Conservation (phyloP, 1,284 basidiomycete species). For the Sparassis latifolia region DNA sequence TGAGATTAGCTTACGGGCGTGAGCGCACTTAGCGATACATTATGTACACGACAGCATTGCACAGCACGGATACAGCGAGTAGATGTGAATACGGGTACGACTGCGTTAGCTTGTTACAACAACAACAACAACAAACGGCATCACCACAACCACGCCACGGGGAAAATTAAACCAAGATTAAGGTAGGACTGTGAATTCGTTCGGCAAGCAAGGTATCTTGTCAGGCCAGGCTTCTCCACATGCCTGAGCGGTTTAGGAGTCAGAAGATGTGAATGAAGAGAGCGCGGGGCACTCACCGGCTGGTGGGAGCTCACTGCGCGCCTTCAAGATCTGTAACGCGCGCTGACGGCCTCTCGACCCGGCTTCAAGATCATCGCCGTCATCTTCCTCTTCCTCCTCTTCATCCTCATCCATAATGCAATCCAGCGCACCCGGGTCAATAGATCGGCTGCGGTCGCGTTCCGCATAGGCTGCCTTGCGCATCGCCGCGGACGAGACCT, state of each 20-base stretch:
- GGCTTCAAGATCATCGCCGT: slow-evolving; percentile 22
- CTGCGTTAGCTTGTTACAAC: slow-evolving; percentile 9
- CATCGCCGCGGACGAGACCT: slow-evolving; percentile 38
- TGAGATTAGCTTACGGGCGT: neutral
- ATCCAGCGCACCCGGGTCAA: slow-evolving; percentile 66
- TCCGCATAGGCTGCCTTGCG: slow-evolving; percentile 60
- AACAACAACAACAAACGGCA: slow-evolving; percentile 11
- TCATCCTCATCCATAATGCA: slow-evolving; percentile 42
- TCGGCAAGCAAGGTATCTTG: slow-evolving; percentile 8
- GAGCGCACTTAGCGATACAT: slow-evolving; percentile 9
- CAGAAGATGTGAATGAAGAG: neutral
- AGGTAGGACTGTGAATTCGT: slow-evolving; percentile 7
- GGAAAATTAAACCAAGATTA: slow-evolving; percentile 15
- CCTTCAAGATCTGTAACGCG: slow-evolving; percentile 62
- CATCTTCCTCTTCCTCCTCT: slow-evolving; percentile 35
- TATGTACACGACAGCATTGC: slow-evolving; percentile 20
- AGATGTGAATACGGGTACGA: slow-evolving; percentile 5
- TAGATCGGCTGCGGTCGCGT: slow-evolving; percentile 52
- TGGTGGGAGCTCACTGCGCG: slow-evolving; percentile 25
- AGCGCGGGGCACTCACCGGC: slow-evolving; percentile 17
- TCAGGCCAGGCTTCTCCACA: slow-evolving; percentile 72
- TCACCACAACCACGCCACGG: no score
- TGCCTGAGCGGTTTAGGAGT: slow-evolving; percentile 23
- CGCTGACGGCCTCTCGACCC: slow-evolving; percentile 46
- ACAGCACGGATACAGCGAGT: slow-evolving; percentile 18